Evolutionary conservation across 192 early-diverging fungal species (phyloP), one percentile per base, ranked within the genome.

Genomic region (Coemansia sp.): DNA sequence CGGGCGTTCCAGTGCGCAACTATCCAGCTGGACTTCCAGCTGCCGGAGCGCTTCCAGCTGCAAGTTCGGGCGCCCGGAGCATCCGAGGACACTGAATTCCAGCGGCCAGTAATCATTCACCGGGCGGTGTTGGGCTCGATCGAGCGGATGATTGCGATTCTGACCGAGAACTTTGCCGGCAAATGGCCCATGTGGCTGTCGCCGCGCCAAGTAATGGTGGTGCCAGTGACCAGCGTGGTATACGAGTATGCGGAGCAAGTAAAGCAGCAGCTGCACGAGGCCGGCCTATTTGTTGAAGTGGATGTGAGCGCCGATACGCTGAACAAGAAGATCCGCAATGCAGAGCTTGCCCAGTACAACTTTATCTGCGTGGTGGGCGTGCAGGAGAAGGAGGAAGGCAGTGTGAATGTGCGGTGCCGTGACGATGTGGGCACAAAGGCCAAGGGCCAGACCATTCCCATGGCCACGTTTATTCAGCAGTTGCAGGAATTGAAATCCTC

Each of bases 171-270:
- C 80, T 97, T 90, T 81, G 94, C 80, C 47, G 96, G 96, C 57
- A 95, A 95, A 65, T 97, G 94, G 92, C 94, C 94, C 21, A 88
- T 99, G 83, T 99, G 96, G 96, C 79, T 99, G 39, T 91, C 89
- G 14, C 96, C 96, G 39, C 89, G 93, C 51, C 96, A 97, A 78
- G 74, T 96, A 15, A 81, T 89, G 52, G 82, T 99, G 18, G 84
- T 99, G 36, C 96, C 96, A 5, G 88, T 99, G 21, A 88, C 90
- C 0, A 75, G 74, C 7, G 85, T 84, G 2, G 83, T 90, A 57
- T 84, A 82, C 60, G 86, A 82, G 13, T 99, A 99, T 70, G 95
- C 92, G 3, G 57, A 65, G 68, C 59, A 85, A 59, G 88, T 99
- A 20, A 65, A 64, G 41, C 63, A 91, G 59, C 68, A 74, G 58